Percentiles rank a stretch among this genome's conserved stretches.
Evolutionary conservation across 306 rosid species (phyloP).

Genomic region (Abrus pulchellus): DNA sequence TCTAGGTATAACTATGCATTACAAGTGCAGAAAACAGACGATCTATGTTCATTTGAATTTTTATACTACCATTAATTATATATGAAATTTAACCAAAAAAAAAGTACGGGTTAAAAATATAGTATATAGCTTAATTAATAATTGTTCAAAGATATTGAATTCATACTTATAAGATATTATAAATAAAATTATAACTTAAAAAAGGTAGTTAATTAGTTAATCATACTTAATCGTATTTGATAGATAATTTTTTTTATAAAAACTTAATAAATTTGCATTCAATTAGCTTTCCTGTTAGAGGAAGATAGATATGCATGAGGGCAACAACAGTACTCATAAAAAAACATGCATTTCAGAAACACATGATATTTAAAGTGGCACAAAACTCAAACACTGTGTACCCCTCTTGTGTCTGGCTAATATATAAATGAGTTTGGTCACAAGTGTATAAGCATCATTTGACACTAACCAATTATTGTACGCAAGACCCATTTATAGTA

Average conservation of each 20-base stretch:
- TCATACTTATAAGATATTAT: no score
- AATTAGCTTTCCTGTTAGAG: neutral
- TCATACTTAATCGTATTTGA: no score
- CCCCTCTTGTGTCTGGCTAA: neutral
- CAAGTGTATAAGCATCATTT: neutral
- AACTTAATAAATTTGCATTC: neutral
- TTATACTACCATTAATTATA: no score
- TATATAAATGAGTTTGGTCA: neutral
- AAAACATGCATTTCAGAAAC: neutral
- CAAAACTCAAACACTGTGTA: neutral
- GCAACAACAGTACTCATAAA: no score
- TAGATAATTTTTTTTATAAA: no score
- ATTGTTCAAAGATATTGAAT: no score
- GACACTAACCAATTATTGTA: neutral
- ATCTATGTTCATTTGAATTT: no score
- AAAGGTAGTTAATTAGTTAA: no score
- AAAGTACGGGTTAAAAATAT: no score
- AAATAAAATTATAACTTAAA: no score
- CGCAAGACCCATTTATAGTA: slow-evolving; percentile 4
- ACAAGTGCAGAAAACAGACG: neutral
- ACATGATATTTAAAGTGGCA: neutral
- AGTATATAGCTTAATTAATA: no score
- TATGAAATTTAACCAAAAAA: no score
- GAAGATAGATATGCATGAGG: neutral
- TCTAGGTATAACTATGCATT: neutral